A percentile compares a stretch with the other conserved stretches of the same genome.
These are phyloP conservation scores for Anthracocystis walkeri DNA, from an alignment of 1,284 basidiomycete species.

Conservation along the genomic window DNA sequence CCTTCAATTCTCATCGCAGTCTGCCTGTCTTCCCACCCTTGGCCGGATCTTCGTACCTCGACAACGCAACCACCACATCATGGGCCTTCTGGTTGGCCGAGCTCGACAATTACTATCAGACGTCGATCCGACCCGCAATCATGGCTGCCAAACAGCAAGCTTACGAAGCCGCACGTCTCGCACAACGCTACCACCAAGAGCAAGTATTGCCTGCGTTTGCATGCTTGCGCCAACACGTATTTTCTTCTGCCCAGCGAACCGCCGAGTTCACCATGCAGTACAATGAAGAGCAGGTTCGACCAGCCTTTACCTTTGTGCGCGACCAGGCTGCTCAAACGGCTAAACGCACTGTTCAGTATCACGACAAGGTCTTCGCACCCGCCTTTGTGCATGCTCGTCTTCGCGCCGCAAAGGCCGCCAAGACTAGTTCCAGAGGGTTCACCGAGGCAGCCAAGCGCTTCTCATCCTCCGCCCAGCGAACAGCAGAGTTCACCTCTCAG, in stretches of 20 bases:
- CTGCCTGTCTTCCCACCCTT: constrained; percentile 15
- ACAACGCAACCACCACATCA: constrained; percentile 35
- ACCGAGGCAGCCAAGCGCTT: constrained; percentile 37
- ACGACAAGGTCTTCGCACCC: constrained; percentile 17
- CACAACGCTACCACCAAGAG: constrained; percentile 23
- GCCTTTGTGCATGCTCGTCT: constrained; percentile 14
- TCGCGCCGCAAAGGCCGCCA: constrained; percentile 24
- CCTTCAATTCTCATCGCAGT: constrained; percentile 9
- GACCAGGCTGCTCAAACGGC: constrained; percentile 25
- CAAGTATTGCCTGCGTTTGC: constrained; percentile 22
- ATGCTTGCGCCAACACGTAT: constrained; percentile 24
- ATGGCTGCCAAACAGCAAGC: constrained; percentile 19
- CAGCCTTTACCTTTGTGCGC: constrained; percentile 14
- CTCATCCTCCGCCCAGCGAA: constrained; percentile 18
- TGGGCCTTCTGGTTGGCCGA: constrained; percentile 41
- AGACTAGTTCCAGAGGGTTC: constrained; percentile 23
- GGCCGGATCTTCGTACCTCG: constrained; percentile 16
- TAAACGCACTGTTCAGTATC: constrained; percentile 14
- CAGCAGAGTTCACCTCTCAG: constrained; percentile 12
- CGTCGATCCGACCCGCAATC: constrained; percentile 19
- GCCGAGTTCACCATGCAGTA: constrained; percentile 7
- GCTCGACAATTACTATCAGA: constrained; percentile 22
- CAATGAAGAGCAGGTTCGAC: constrained; percentile 17
- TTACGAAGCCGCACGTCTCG: constrained; percentile 27
- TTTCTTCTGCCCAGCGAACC: constrained; percentile 14